phyloP scores from a whole-genome alignment of 371 early-diverging fungal genomes.

The Mucor irregularis region DNA sequence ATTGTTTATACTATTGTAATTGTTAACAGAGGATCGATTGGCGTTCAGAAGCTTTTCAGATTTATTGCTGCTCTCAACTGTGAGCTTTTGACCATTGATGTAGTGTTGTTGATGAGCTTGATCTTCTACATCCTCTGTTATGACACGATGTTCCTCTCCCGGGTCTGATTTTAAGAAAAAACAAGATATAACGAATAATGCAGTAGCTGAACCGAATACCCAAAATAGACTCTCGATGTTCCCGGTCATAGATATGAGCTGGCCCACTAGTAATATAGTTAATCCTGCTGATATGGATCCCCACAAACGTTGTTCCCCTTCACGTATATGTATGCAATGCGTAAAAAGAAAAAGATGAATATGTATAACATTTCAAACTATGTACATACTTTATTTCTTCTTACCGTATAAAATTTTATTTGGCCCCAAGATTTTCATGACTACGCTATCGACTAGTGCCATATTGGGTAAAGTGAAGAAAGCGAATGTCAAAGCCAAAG shows the following conservation, averaged over 20 bases:
- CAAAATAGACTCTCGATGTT: constrained; percentile 35
- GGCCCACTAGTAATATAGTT: constrained; percentile 40
- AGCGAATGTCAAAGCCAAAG: constrained; percentile 35
- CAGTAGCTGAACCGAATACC: constrained; percentile 30
- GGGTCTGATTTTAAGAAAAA: constrained; percentile 4
- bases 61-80: not conserved
- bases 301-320: constrained; percentile 47
- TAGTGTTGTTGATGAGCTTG: not conserved
- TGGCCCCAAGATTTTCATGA: constrained; percentile 51
- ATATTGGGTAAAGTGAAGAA: constrained; percentile 45
- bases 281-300: constrained; percentile 44
- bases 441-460: constrained; percentile 49
- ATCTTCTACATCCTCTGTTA: not conserved
- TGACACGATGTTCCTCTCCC: not conserved
- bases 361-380: constrained; percentile 10
- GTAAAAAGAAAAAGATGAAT: not conserved
- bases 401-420: constrained; percentile 50
- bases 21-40: constrained; percentile 1
- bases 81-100: not conserved
- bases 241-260: constrained; percentile 28
- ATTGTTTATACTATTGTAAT: constrained; percentile 14
- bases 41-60: constrained; percentile 12
- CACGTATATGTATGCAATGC: not conserved
- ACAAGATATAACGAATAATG: constrained; percentile 24
- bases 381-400: constrained; percentile 5